These are phyloP conservation scores for Raffaelea deltoideospora DNA, from an alignment of 2,329 filamentous ascomycete species.

Conservation along the genomic window DNA sequence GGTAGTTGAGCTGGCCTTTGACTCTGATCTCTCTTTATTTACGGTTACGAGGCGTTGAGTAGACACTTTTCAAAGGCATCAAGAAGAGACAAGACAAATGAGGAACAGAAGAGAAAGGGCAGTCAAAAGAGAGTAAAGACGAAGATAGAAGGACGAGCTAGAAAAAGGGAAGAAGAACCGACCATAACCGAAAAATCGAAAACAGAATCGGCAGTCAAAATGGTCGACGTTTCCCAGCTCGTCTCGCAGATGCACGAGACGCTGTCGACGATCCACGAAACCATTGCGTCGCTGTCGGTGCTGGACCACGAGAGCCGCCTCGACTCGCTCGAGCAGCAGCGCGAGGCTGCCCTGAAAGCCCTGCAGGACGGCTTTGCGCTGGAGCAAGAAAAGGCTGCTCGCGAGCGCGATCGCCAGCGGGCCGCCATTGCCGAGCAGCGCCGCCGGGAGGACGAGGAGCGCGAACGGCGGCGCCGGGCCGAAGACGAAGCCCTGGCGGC, in stretches of 20 bases:
- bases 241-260: conserved; percentile 27
- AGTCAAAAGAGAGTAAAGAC: too few species aligned
- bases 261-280: conserved; percentile 22
- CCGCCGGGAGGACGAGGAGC: conserved; percentile 26
- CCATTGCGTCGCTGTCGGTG: conserved; percentile 19
- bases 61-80: too few species aligned
- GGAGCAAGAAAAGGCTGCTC: conserved; percentile 15
- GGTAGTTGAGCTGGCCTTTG: too few species aligned
- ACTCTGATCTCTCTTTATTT: too few species aligned
- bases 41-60: too few species aligned
- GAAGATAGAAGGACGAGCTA: too few species aligned
- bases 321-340: conserved; percentile 23
- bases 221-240: conserved; percentile 21
- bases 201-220: conserved; percentile 4
- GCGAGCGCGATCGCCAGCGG: conserved; percentile 15
- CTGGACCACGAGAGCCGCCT: conserved; percentile 20
- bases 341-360: conserved; percentile 18
- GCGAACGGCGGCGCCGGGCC: conserved; percentile 16
- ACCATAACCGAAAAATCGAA: conserved; percentile 23
- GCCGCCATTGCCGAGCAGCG: conserved; percentile 20
- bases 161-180: too few species aligned
- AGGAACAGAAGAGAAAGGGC: too few species aligned
- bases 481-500: conserved; percentile 21
- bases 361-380: conserved; percentile 17
- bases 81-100: too few species aligned